Conservation (phyloP, 2,329 filamentous ascomycete genomes). For the Rhinocladiella similis region DNA sequence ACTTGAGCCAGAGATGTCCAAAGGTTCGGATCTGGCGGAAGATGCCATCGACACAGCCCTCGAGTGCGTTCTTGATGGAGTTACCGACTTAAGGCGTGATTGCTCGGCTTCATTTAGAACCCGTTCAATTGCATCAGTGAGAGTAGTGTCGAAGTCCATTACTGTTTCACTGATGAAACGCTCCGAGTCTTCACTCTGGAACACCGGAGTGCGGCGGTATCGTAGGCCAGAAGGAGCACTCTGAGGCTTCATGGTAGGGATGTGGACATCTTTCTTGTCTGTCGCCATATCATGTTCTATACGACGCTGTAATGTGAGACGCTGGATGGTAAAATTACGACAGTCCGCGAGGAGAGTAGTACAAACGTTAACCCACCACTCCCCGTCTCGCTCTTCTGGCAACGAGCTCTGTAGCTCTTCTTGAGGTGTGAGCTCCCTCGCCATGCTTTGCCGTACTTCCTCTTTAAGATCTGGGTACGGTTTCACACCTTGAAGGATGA, state of each 20-base stretch:
- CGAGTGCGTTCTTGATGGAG: slow-evolving; percentile 19
- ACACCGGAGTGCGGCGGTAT: background rate
- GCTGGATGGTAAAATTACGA: slow-evolving; percentile 55
- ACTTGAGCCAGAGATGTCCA: slow-evolving; percentile 16
- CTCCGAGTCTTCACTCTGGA: slow-evolving; percentile 3
- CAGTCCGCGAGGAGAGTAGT: slow-evolving; percentile 59
- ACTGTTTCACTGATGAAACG: slow-evolving; percentile 54
- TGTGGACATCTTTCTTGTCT: background rate
- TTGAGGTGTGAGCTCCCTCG: slow-evolving; percentile 43
- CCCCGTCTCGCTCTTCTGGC: slow-evolving; percentile 1
- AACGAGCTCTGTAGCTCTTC: slow-evolving; percentile 2
- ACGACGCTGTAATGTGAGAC: slow-evolving; percentile 54
- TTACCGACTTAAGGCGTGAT: slow-evolving; percentile 3
- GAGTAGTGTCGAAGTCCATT: slow-evolving; percentile 58
- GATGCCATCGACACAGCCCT: slow-evolving; percentile 22
- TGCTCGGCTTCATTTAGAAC: slow-evolving; percentile 39
- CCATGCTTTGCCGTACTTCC: slow-evolving; percentile 59
- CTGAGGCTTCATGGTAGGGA: background rate
- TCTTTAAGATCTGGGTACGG: slow-evolving; percentile 54
- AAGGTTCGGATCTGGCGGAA: slow-evolving; percentile 28
- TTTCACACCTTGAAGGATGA: slow-evolving; percentile 58
- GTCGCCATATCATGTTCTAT: slow-evolving; percentile 23
- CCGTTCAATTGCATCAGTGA: slow-evolving; percentile 59
- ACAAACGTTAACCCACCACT: slow-evolving; percentile 56
- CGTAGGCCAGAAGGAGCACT: background rate